These are phyloP conservation scores for Pleurotus cornucopiae DNA, from an alignment of 768 basidiomycete genomes.

Conservation along the genomic window DNA sequence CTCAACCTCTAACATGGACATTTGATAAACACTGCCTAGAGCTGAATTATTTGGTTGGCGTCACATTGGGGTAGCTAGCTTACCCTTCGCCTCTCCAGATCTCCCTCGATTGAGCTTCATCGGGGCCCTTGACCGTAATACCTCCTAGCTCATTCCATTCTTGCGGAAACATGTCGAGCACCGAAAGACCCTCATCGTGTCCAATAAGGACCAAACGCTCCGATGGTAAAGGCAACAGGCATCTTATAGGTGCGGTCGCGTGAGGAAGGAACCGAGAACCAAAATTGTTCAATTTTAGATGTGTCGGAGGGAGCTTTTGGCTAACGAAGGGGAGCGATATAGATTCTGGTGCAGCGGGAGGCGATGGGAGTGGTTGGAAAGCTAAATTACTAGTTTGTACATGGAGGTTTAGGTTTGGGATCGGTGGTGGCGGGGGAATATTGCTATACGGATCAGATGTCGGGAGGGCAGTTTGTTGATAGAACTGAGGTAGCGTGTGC, in stretches of 20 bases:
- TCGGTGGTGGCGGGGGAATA: background rate
- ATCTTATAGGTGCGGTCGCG: slow-evolving; percentile 67
- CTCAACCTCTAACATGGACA: slow-evolving; percentile 71
- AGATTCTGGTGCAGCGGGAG: background rate
- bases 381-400: slow-evolving; percentile 39
- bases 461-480: background rate
- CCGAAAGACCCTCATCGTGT: slow-evolving; percentile 75
- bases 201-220: slow-evolving; percentile 73
- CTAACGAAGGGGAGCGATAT: slow-evolving; percentile 35
- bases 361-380: background rate
- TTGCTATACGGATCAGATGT: background rate
- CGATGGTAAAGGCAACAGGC: slow-evolving; percentile 64
- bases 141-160: slow-evolving; percentile 56
- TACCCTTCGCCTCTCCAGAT: slow-evolving; percentile 82
- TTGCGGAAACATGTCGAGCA: slow-evolving; percentile 78
- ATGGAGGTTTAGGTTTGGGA: slow-evolving; percentile 2
- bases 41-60: background rate
- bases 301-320: slow-evolving; percentile 55
- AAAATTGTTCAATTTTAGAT: slow-evolving; percentile 69
- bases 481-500: background rate
- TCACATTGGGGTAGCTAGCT: slow-evolving; percentile 15
- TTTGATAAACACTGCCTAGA: slow-evolving; percentile 61
- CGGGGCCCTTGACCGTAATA: slow-evolving; percentile 53
- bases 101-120: slow-evolving; percentile 60
- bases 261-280: slow-evolving; percentile 86